Base-by-base conservation (phyloP, 139 green algal genomes). In the Chlamydomonas sp. region DNA sequence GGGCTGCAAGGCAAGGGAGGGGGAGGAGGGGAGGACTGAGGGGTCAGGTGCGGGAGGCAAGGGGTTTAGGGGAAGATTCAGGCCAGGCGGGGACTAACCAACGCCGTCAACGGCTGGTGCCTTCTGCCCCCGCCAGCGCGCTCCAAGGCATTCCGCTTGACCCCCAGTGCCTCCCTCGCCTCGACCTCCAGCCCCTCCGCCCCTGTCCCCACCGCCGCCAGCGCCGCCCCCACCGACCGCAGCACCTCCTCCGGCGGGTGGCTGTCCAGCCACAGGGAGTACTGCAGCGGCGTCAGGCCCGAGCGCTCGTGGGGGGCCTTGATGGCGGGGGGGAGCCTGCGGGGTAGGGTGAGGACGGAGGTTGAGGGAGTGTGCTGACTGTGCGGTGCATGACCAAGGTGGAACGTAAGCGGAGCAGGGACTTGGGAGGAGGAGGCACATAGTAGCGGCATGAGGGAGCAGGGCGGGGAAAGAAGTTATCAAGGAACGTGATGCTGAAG, bases 231-330 rank as follows among this genome's bases (percentile, higher is more conserved):
- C 16, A 88, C 60, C 20, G 74, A 68, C n/a, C 84, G 63, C 49
- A 88, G 58, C 69, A 72, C 79, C 75, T 88, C 84, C 61, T 83
- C 63, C 49, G 63, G 14, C 0, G 12, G 94, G 90, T 98, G 96
- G 77, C 94, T 90, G 87, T 99, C 97, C 84, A 99, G 92, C 97
- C 97, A 99, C 5, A 96, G 82, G 0, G 96, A 99, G 92, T 98
- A 99, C 96, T 98, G 95, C 14, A 84, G 81, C 16, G 92, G 90
- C 0, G 92, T 95, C 18, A 99, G 88, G 9, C 94, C 91, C 12
- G 90, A 94, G 6, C 94, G 94, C 83, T 94, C 87, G 80, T 97
- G 93, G 0, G 97, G 97, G 20, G 95, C 94, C 86, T 95, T 67
- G 64, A 99, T 83, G 10, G 85, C 80, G 0, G 91, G 10, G 0